Evolutionary conservation across 2,329 filamentous ascomycete species (phyloP).

Genomic region (Colletotrichum orbiculare): DNA sequence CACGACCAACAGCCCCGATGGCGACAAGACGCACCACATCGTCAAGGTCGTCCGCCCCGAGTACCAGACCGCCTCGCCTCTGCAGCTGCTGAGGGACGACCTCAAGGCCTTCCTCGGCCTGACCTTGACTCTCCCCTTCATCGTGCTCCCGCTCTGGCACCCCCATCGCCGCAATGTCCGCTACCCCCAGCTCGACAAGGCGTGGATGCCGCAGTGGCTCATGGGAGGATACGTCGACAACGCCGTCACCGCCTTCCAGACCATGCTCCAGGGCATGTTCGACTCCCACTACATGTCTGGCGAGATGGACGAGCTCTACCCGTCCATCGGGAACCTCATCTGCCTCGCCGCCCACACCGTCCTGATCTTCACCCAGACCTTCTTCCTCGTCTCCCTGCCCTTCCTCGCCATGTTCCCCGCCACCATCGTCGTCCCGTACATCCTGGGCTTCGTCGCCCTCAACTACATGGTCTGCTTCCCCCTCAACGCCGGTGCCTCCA

Average conservation of each 20-base stretch:
- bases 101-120: constrained; percentile 17
- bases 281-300: constrained; percentile 53
- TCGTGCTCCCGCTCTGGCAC: constrained; percentile 19
- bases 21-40: not conserved
- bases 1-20: constrained; percentile 5
- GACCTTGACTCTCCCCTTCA: not conserved
- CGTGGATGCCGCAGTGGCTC: constrained; percentile 2
- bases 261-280: no score
- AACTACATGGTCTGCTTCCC: constrained; percentile 62
- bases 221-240: no score
- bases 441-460: constrained; percentile 57
- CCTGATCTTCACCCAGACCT: constrained; percentile 66
- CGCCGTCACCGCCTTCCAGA: no score
- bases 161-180: not conserved
- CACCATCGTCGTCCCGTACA: constrained; percentile 54
- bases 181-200: not conserved
- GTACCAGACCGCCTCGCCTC: constrained; percentile 23
- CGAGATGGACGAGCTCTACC: constrained; percentile 72
- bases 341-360: constrained; percentile 66
- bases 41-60: constrained; percentile 15
- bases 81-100: constrained; percentile 26
- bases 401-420: constrained; percentile 56
- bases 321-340: constrained; percentile 63
- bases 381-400: constrained; percentile 69
- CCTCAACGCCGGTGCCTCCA: constrained; percentile 58